A percentile compares a stretch with the other conserved stretches of the same genome.
These are phyloP conservation scores for Triangularia verruculosa DNA, from an alignment of 2,329 filamentous ascomycete species.

Conservation along the genomic window DNA sequence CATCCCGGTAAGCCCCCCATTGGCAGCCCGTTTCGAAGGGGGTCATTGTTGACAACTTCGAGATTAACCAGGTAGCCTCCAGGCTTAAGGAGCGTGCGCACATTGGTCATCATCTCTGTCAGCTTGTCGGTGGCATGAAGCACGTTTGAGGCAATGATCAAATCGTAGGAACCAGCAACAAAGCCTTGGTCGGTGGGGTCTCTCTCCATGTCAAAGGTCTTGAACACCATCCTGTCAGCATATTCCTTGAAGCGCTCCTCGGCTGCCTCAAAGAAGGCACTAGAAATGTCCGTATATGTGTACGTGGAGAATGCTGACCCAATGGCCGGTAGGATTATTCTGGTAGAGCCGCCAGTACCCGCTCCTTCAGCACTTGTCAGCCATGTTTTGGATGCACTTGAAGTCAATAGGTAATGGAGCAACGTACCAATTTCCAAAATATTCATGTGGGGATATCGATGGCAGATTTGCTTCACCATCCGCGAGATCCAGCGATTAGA, in stretches of 20 bases:
- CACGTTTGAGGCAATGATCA: slow-evolving; percentile 37
- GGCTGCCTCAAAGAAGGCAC: slow-evolving; percentile 30
- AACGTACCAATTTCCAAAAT: slow-evolving; percentile 35
- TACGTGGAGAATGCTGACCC: background rate
- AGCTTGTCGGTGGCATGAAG: slow-evolving; percentile 33
- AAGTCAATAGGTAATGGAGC: too few relatives aligned
- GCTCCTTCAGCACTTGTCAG: slow-evolving; percentile 17
- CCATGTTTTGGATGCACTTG: too few relatives aligned
- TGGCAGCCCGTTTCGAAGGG: background rate
- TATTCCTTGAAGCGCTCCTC: slow-evolving; percentile 22
- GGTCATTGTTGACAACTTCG: slow-evolving; percentile 1
- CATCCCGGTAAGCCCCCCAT: slow-evolving; percentile 32
- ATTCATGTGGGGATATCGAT: slow-evolving; percentile 21
- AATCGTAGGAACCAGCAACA: slow-evolving; percentile 30
- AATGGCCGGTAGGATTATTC: background rate
- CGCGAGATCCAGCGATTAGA: slow-evolving; percentile 8
- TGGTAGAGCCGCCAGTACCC: background rate
- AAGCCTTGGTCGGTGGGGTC: slow-evolving; percentile 33
- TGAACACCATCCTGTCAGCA: slow-evolving; percentile 26
- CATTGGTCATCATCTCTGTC: slow-evolving; percentile 27
- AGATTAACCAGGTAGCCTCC: slow-evolving; percentile 37
- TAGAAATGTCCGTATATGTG: slow-evolving; percentile 16
- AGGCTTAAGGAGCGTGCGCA: slow-evolving; percentile 34
- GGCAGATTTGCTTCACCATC: slow-evolving; percentile 17
- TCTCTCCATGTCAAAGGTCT: slow-evolving; percentile 31